Base-by-base conservation (phyloP, 208 protist genomes). In the Acanthamoeba pearcei region DNA sequence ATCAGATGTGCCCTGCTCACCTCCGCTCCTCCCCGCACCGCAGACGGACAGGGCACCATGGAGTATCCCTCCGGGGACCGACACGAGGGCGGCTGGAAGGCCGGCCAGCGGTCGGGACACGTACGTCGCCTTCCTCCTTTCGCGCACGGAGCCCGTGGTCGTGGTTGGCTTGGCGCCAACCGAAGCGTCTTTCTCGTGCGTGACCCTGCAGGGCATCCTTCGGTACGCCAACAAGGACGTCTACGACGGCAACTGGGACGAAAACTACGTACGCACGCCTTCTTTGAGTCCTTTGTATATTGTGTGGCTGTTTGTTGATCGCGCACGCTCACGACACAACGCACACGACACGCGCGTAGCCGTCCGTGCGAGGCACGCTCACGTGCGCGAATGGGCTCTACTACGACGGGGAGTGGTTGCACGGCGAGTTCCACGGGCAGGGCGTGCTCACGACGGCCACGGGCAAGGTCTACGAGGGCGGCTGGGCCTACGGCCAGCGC, bases 381-480 rank as follows among this genome's bases (percentile, higher is more conserved):
- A 89, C 82, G 32, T 89, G 82, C 24, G 55, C 24, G 24, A 89
- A 89, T 64, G 55, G 55, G 27, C 24, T 89, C n/a, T 68, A 51
- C 82, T 89, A 89, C n/a, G 82, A 89, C 32, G 82, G 82, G 51
- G 49, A 89, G 32, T 89, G 82, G 82, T n/a, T 89, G 53, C n/a
- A 89, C 38, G 82, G 82, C 49, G 49, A 89, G 27, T 89, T 89
- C 55, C 82, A 89, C 55, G 82, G 82, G 17, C 27, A 57, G 42
- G 82, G 82, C 29, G 24, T 68, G 29, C 53, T 57, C 29, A 68
- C 53, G 6, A 89, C 82, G 82, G 32, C 49, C 55, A 89, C 82
- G 32, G 82, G 82, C n/a, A 89, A 89, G 51, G 82, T 68, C 9
- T 89, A 89, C 82, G 82, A 89, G n/a, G 82, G 82, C 49, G 82